Conservation (phyloP, 257 asterid genomes). For the Agastache rugosa region DNA sequence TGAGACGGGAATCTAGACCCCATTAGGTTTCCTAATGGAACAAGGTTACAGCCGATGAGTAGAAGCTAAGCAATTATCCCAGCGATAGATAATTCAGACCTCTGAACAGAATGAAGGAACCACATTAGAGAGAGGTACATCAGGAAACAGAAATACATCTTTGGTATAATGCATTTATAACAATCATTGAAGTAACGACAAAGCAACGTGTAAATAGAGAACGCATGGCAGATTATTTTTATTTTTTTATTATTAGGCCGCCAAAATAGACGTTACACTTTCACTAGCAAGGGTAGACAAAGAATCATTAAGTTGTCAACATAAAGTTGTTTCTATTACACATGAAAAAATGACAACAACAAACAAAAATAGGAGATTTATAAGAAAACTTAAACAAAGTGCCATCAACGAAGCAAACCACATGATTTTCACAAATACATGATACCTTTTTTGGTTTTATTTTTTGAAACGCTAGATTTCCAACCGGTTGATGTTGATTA, state of each 20-base stretch:
- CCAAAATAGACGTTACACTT: slow-evolving; percentile 1
- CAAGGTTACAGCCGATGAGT: not conserved
- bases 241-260: not conserved
- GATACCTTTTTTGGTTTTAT: not conserved
- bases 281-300: slow-evolving; percentile 14
- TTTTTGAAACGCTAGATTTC: not conserved
- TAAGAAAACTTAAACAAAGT: slow-evolving; percentile 24
- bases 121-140: slow-evolving; percentile 35
- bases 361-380: slow-evolving; percentile 21
- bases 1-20: slow-evolving; percentile 96
- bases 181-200: slow-evolving; percentile 31
- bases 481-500: not conserved
- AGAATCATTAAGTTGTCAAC: too few species aligned
- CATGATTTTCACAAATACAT: slow-evolving; percentile 20
- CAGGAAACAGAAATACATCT: slow-evolving; percentile 19
- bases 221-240: not conserved
- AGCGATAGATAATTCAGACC: slow-evolving; percentile 34
- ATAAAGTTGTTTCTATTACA: slow-evolving; percentile 17
- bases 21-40: slow-evolving; percentile 50
- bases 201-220: slow-evolving; percentile 11
- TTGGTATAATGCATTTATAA: not conserved
- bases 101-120: slow-evolving; percentile 37
- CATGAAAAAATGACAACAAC: slow-evolving; percentile 29
- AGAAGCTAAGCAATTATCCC: slow-evolving; percentile 28
- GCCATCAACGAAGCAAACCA: slow-evolving; percentile 31